Percentiles rank a stretch among this genome's conserved stretches.
These are phyloP conservation scores for Blastomyces silverae DNA, from an alignment of 2,329 filamentous ascomycete species.

Conservation along the genomic window DNA sequence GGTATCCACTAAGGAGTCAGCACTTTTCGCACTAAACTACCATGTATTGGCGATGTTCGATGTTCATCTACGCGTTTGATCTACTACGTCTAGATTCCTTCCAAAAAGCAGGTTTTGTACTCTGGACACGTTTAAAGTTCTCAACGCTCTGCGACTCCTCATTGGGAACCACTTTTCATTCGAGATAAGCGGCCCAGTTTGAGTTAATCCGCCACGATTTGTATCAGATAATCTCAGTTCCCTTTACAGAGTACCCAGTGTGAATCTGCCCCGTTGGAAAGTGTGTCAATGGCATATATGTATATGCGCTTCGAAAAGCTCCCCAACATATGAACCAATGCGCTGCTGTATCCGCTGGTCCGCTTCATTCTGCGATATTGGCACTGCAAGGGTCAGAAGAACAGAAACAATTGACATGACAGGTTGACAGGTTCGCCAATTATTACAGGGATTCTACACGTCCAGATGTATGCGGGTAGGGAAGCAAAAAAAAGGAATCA, in stretches of 20 bases:
- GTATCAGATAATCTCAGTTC: neutral
- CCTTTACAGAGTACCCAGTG: neutral
- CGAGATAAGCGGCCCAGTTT: neutral
- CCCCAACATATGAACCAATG: neutral
- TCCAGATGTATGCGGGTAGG: neutral
- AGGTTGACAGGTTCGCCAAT: slow-evolving; percentile 1
- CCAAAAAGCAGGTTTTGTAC: neutral
- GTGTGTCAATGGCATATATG: neutral
- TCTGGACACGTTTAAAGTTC: neutral
- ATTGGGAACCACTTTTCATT: neutral
- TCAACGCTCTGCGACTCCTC: slow-evolving; percentile 2
- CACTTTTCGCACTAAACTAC: neutral
- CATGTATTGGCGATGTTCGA: neutral
- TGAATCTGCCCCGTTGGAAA: neutral
- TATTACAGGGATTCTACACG: neutral
- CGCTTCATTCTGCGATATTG: neutral
- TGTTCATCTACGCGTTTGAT: neutral
- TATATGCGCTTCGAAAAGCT: too few species aligned
- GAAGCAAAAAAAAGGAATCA: neutral
- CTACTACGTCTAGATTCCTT: neutral
- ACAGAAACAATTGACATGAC: slow-evolving; percentile 3
- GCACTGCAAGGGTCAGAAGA: slow-evolving; percentile 6
- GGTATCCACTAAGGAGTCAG: neutral
- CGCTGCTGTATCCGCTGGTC: neutral
- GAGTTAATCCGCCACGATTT: neutral